Base-by-base conservation (phyloP, 192 early-diverging fungal genomes). In the Backusella liffmaniae region DNA sequence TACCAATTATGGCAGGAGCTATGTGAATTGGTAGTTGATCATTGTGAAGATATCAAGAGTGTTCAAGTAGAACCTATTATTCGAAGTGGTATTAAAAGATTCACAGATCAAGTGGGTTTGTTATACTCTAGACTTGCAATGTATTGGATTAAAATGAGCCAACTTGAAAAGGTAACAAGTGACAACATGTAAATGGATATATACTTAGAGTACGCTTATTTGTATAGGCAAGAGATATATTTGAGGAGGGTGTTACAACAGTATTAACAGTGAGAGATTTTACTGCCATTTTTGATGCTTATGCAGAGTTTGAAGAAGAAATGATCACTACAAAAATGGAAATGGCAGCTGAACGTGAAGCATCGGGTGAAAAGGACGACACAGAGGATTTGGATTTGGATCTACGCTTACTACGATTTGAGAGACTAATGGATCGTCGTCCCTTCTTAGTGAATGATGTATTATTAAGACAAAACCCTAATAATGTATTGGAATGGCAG, bases 361-460 rank as follows among this genome's bases (percentile, higher is more conserved):
- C 79, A 6, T 41, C 41, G 5, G 79, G 75, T 6, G 83, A 79
- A 26, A 85, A 82, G 2, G 88, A 91, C 34, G 77, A 72, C 77
- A 90, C 88, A 16, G 85, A 86, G 49, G 87, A 89, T 67, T 77
- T 90, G 49, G 88, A 91, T 72, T 77, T 97, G 30, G 97, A 98
- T 84, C 86, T 99, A 77, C 84, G 90, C 21, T 77, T 99, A 35
- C 85, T 91, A 70, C 86, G 97, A 53, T 89, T 99, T 51, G 98
- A 98, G 76, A 88, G 92, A 70, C 82, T 99, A 37, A 95, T 99
- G 91, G 92, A 96, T 72, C 89, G 96, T 1, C 91, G 97, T 8
- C 93, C 97, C 12, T 93, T 98, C 79, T 80, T 99, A 41, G 95
- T 96, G 26, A 98, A 93, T 81, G 96, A 97, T 79, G 97, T 99